These are phyloP conservation scores for Hymenoscyphus repandus DNA, from an alignment of 2,329 filamentous ascomycete species.

Conservation along the genomic window DNA sequence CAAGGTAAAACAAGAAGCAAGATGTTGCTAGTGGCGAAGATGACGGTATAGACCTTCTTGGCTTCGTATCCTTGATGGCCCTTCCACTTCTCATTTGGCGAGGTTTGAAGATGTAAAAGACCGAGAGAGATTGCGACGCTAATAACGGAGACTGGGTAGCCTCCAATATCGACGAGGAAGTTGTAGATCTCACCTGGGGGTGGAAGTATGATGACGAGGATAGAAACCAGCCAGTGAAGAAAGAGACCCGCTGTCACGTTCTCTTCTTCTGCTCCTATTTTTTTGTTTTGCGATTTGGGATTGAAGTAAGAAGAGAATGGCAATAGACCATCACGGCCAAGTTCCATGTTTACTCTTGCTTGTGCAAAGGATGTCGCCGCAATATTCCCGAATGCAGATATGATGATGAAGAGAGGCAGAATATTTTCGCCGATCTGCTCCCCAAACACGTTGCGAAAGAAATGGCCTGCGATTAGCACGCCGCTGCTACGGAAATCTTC, in stretches of 20 bases:
- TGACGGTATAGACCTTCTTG: conserved; percentile 25
- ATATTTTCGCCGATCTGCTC: conserved; percentile 35
- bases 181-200: conserved; percentile 40
- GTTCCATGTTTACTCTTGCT: conserved; percentile 42
- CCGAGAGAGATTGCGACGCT: conserved; percentile 32
- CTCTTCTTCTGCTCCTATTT: no score
- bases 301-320: conserved; percentile 39
- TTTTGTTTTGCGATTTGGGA: not conserved
- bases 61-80: conserved; percentile 29
- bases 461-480: conserved; percentile 49
- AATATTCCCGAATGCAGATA: conserved; percentile 44
- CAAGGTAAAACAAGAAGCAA: conserved; percentile 34
- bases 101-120: conserved; percentile 31
- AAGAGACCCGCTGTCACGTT: conserved; percentile 35
- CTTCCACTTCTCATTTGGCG: conserved; percentile 28
- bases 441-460: conserved; percentile 53
- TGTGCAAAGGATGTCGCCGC: conserved; percentile 44
- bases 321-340: conserved; percentile 42
- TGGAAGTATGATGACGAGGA: conserved; percentile 47
- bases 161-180: conserved; percentile 36
- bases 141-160: conserved; percentile 35
- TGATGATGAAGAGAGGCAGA: conserved; percentile 40
- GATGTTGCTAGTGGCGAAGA: conserved; percentile 32
- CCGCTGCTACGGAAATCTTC: conserved; percentile 49
- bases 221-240: conserved; percentile 57